Evolutionary conservation across 2,329 filamentous ascomycete genomes (phyloP).

Genomic region (Aspergillus texensis): DNA sequence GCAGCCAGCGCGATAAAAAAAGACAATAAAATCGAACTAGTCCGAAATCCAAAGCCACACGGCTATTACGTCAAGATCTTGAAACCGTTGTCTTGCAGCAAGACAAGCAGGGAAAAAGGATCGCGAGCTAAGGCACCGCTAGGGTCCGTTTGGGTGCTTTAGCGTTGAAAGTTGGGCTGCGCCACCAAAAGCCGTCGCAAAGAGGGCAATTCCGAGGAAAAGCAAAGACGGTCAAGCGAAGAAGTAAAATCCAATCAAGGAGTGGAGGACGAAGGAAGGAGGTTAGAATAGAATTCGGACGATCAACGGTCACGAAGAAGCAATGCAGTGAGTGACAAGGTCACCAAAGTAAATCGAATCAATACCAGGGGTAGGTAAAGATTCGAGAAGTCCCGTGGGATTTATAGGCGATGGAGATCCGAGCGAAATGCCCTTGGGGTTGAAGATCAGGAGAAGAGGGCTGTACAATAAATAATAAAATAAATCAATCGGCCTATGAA

Average conservation of each 20-base stretch:
- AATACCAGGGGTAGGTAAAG: neutral
- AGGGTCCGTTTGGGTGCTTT: slow-evolving; percentile 19
- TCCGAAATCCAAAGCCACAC: slow-evolving; percentile 20
- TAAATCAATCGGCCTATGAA: slow-evolving; percentile 11
- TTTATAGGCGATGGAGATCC: slow-evolving; percentile 19
- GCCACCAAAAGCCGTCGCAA: slow-evolving; percentile 16
- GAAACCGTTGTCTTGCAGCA: slow-evolving; percentile 24
- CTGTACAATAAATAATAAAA: slow-evolving; percentile 12
- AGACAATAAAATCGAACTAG: slow-evolving; percentile 17
- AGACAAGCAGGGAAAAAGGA: slow-evolving; percentile 19
- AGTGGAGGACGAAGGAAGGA: slow-evolving; percentile 6
- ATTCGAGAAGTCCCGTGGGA: slow-evolving; percentile 10
- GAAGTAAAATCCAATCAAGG: slow-evolving; percentile 4
- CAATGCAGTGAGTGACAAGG: neutral
- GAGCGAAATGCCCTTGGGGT: slow-evolving; percentile 15
- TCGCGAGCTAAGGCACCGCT: slow-evolving; percentile 17
- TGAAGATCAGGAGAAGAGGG: slow-evolving; percentile 11
- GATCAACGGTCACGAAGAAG: slow-evolving; percentile 14
- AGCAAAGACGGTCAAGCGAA: slow-evolving; percentile 2
- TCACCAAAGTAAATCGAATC: slow-evolving; percentile 2
- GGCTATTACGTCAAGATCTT: slow-evolving; percentile 27
- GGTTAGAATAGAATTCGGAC: slow-evolving; percentile 11
- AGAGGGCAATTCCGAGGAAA: slow-evolving; percentile 6
- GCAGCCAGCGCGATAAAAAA: slow-evolving; percentile 20
- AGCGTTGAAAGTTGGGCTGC: slow-evolving; percentile 21